A percentile compares a stretch with the other conserved stretches of the same genome.
Evolutionary conservation across 2,329 filamentous ascomycete genomes (phyloP).

Genomic region (Penicillium brasilianum): DNA sequence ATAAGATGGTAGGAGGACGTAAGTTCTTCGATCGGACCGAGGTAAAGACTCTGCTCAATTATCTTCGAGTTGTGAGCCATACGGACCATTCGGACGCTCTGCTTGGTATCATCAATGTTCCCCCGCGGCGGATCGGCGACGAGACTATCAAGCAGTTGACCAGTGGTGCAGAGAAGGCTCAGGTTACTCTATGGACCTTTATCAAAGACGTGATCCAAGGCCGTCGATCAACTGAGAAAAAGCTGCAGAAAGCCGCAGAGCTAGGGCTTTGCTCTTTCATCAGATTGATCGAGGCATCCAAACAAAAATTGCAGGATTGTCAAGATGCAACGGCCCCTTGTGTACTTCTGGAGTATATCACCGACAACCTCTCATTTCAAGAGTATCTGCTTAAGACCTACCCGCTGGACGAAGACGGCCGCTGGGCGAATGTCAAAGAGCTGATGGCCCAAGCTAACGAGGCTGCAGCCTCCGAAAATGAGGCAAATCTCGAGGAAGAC

Average conservation of each 20-base stretch:
- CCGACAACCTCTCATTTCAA: constrained; percentile 72
- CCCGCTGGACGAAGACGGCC: constrained; percentile 73
- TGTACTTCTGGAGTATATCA: constrained; percentile 61
- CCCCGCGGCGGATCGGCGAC: constrained; percentile 80
- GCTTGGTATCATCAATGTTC: constrained; percentile 81
- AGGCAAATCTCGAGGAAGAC: constrained; percentile 59
- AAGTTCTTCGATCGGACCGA: constrained; percentile 93
- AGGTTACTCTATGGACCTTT: constrained; percentile 76
- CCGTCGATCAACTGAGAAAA: constrained; percentile 56
- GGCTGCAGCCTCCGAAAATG: constrained; percentile 59
- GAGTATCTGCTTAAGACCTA: constrained; percentile 75
- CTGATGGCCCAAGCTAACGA: constrained; percentile 80
- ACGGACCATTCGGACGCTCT: constrained; percentile 87
- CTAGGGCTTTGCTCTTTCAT: constrained; percentile 64
- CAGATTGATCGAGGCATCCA: constrained; percentile 62
- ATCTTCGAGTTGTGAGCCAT: constrained; percentile 82
- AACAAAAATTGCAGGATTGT: constrained; percentile 59
- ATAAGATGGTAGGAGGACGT: constrained; percentile 88
- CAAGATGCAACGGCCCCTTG: constrained; percentile 46
- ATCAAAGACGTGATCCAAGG: constrained; percentile 65
- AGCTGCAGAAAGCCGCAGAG: constrained; percentile 60
- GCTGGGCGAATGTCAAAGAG: constrained; percentile 90
- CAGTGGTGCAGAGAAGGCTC: constrained; percentile 74
- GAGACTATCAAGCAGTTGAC: constrained; percentile 74
- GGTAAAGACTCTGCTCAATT: constrained; percentile 85